Evolutionary conservation across 2,329 filamentous ascomycete genomes (phyloP).

Genomic region (Neonectria sp.): DNA sequence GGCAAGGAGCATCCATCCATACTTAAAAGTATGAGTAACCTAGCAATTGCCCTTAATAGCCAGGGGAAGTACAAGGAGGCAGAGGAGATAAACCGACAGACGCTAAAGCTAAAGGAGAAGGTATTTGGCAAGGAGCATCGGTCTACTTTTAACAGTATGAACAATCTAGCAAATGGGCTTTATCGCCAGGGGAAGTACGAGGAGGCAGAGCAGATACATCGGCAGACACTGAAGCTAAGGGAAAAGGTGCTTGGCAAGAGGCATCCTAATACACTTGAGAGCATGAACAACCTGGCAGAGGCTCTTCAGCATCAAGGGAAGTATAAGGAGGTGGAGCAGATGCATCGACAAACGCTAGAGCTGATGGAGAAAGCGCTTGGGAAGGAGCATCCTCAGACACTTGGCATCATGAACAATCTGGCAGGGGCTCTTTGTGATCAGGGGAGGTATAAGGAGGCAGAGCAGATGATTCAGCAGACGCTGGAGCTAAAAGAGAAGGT

Average conservation of each 20-base stretch:
- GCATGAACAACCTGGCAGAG: background rate
- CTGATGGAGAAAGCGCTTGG: constrained; percentile 28
- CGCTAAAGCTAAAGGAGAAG: background rate
- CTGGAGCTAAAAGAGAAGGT: background rate
- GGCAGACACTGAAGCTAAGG: background rate
- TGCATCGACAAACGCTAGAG: constrained; percentile 31
- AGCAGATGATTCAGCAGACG: background rate
- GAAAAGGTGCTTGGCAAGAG: background rate
- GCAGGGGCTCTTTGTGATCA: background rate
- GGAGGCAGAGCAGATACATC: background rate
- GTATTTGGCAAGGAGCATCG: constrained; percentile 16
- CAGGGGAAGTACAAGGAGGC: constrained; percentile 38
- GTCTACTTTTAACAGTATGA: background rate
- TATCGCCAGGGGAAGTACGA: background rate
- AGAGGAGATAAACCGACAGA: constrained; percentile 13
- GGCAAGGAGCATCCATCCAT: no score
- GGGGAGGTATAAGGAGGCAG: background rate
- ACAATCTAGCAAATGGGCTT: constrained; percentile 23
- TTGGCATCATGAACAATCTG: constrained; percentile 27
- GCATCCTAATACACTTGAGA: background rate
- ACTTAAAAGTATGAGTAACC: no score
- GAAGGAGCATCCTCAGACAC: constrained; percentile 28
- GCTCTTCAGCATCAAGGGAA: no score
- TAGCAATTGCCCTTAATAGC: no score
- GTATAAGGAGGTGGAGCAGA: constrained; percentile 7